These are phyloP conservation scores for Cercospora sp. DNA, from an alignment of 2,329 filamentous ascomycete species.

Conservation along the genomic window DNA sequence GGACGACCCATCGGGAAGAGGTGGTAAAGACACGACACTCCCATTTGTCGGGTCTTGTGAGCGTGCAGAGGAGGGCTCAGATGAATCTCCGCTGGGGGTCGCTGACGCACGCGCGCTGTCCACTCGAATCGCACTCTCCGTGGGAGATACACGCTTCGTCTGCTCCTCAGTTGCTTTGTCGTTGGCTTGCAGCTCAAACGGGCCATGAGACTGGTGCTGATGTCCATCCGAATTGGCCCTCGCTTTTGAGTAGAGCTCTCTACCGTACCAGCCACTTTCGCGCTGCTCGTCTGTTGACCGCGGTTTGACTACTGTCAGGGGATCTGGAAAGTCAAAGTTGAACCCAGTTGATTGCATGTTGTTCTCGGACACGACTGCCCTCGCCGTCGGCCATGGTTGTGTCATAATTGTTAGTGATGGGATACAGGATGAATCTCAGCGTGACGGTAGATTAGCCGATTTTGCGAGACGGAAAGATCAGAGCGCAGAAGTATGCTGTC, in stretches of 20 bases:
- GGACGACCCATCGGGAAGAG: not conserved
- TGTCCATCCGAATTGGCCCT: not conserved
- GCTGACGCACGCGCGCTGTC: not conserved
- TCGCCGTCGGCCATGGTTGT: not conserved
- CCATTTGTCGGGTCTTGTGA: not conserved
- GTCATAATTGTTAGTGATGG: not conserved
- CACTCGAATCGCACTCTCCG: not conserved
- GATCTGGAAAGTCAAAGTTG: conserved; percentile 1
- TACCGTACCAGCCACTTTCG: not conserved
- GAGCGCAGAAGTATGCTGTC: not conserved
- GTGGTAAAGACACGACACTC: not conserved
- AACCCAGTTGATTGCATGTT: not conserved
- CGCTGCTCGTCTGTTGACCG: not conserved
- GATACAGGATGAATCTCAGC: not conserved
- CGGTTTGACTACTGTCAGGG: not conserved
- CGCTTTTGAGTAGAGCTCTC: not conserved
- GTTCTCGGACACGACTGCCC: not conserved
- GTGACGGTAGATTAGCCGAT: not conserved
- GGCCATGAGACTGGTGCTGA: not conserved
- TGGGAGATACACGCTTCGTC: not conserved
- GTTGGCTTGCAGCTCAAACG: not conserved
- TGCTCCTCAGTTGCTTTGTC: not conserved
- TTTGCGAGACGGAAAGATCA: not conserved
- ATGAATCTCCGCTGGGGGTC: not conserved
- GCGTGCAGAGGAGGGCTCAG: not conserved